Conservation (phyloP, 768 basidiomycete species). For the Mycena kentingensis region DNA sequence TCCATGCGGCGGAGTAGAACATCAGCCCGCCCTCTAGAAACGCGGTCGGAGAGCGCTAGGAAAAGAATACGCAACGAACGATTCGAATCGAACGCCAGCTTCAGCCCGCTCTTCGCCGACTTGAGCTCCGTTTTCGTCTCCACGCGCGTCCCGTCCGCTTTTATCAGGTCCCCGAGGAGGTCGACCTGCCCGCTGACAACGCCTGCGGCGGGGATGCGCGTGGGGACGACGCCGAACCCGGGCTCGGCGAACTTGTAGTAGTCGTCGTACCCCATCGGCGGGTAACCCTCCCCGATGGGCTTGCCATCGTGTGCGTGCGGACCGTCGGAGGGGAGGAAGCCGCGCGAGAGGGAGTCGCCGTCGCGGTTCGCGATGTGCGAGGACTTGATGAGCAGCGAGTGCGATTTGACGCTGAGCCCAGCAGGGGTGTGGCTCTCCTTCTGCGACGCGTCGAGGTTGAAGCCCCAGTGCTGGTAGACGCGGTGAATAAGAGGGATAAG, state of each 20-base stretch:
- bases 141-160: constrained; percentile 32
- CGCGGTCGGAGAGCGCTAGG: background rate
- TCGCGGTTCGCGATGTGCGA: constrained; percentile 57
- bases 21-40: constrained; percentile 68
- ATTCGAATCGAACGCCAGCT: constrained; percentile 65
- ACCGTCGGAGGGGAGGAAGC: constrained; percentile 52
- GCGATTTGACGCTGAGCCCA: constrained; percentile 53
- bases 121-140: constrained; percentile 55
- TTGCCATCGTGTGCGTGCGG: constrained; percentile 53
- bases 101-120: constrained; percentile 60
- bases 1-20: constrained; percentile 68
- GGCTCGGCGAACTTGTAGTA: constrained; percentile 58
- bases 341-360: constrained; percentile 51
- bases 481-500: constrained; percentile 1
- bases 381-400: constrained; percentile 49
- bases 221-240: constrained; percentile 41
- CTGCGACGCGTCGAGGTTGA: constrained; percentile 75
- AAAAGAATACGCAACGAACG: constrained; percentile 47
- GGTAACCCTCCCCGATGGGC: constrained; percentile 59
- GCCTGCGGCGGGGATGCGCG: constrained; percentile 46
- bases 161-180: constrained; percentile 46
- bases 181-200: constrained; percentile 44
- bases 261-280: constrained; percentile 64
- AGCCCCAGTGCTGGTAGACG: constrained; percentile 70
- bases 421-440: constrained; percentile 34